Percentiles rank a stretch among this genome's conserved stretches.
Evolutionary conservation across 805 yeast genomes (phyloP).

Genomic region (Hanseniaspora vineae): DNA sequence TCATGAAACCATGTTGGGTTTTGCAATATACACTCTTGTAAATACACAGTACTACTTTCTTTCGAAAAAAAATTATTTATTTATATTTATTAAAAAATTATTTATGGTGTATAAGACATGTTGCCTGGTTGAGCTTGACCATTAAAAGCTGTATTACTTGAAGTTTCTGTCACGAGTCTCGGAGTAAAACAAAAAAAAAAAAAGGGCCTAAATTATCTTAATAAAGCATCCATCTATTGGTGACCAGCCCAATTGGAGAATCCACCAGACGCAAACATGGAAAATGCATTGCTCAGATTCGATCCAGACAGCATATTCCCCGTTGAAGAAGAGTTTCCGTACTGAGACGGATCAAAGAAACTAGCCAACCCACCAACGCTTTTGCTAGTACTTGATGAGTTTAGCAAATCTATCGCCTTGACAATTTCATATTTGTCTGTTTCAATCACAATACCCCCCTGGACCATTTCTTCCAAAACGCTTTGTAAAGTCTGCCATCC

Average conservation of each 20-base stretch:
- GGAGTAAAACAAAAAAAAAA: no score
- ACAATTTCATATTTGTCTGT: conserved; percentile 76
- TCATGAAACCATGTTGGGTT: background rate
- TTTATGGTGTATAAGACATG: no score
- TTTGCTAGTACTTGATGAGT: conserved; percentile 3
- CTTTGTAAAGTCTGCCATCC: conserved; percentile 96
- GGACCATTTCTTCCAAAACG: conserved; percentile 82
- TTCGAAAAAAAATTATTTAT: no score
- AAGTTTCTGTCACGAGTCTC: no score
- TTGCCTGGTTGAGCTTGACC: no score
- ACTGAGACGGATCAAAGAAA: background rate
- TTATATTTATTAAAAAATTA: no score
- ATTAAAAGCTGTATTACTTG: no score
- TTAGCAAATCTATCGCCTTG: conserved; percentile 53
- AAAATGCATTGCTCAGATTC: background rate
- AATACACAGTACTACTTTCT: background rate
- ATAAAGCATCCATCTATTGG: background rate
- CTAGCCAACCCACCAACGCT: background rate
- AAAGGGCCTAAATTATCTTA: no score
- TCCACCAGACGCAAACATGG: conserved; percentile 1
- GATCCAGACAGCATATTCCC: background rate
- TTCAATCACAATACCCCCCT: conserved; percentile 97
- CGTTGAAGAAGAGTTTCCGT: background rate
- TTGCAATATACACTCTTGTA: conserved; percentile 2
- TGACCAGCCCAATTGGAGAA: conserved; percentile 1